Conservation (phyloP, 1,139 yeast species). For the Candida freyschussii region DNA sequence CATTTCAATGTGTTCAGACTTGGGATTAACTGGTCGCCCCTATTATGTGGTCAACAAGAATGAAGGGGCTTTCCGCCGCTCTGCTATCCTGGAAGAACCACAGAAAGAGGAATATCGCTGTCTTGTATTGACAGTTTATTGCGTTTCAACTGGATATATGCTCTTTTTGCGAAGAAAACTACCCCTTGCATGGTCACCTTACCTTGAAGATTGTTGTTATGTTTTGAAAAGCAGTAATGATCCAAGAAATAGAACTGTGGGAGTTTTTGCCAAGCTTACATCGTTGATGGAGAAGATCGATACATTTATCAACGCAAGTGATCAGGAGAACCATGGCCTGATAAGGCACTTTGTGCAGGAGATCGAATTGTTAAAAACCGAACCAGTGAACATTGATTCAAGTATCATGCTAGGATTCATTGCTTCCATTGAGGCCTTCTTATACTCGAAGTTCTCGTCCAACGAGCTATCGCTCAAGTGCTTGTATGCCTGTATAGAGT, state of each 20-base stretch:
- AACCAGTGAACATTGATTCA: constrained; percentile 18
- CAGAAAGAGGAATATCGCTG: constrained; percentile 38
- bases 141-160: constrained; percentile 48
- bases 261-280: constrained; percentile 56
- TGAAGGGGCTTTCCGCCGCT: constrained; percentile 34
- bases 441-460: constrained; percentile 69
- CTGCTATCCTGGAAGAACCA: constrained; percentile 26
- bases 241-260: constrained; percentile 37
- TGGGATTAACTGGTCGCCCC: constrained; percentile 62
- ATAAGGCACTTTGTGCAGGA: constrained; percentile 40
- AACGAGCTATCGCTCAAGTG: constrained; percentile 41
- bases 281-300: constrained; percentile 62
- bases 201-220: constrained; percentile 57
- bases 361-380: constrained; percentile 32
- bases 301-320: constrained; percentile 40
- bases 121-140: constrained; percentile 44
- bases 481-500: constrained; percentile 48
- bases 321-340: constrained; percentile 30
- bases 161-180: constrained; percentile 49
- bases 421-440: constrained; percentile 66
- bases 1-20: constrained; percentile 67
- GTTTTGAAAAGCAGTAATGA: constrained; percentile 38
- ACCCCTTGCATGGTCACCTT: constrained; percentile 43
- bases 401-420: constrained; percentile 33
- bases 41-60: constrained; percentile 35